These are phyloP conservation scores for Aquilaria yunnanensis DNA, from an alignment of 345 rosid genomes.

Conservation along the genomic window DNA sequence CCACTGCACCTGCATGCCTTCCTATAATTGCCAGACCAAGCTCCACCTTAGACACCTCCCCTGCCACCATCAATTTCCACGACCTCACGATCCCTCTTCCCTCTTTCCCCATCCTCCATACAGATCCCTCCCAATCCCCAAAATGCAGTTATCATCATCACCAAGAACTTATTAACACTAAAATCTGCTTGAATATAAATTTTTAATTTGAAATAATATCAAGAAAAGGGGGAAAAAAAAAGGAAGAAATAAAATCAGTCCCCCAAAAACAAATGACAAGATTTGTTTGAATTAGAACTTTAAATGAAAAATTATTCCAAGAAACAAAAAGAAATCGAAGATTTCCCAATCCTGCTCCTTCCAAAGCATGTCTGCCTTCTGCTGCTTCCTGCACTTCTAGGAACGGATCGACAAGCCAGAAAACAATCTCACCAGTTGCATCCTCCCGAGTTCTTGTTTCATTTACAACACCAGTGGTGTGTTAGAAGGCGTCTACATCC, in stretches of 20 bases:
- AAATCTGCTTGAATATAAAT: too few species aligned
- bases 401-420: conserved; percentile 6
- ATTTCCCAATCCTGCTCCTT: conserved; percentile 23
- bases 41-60: conserved; percentile 17
- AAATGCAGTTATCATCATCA: too few species aligned
- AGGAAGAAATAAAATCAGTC: too few species aligned
- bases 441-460: conserved; percentile 18
- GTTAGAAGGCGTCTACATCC: conserved; percentile 12
- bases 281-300: too few species aligned
- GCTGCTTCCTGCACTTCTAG: conserved; percentile 8
- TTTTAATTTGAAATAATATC: too few species aligned
- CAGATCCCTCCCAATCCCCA: conserved; percentile 16
- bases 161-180: too few species aligned
- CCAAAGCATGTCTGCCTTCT: conserved; percentile 33
- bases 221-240: too few species aligned
- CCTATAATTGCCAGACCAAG: conserved; percentile 33
- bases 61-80: conserved; percentile 23
- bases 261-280: too few species aligned
- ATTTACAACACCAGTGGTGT: conserved; percentile 32
- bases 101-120: conserved; percentile 13
- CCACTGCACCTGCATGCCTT: conserved; percentile 28
- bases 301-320: too few species aligned
- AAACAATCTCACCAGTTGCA: conserved; percentile 8
- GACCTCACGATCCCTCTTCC: conserved; percentile 22
- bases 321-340: too few species aligned